Base-by-base conservation (phyloP, 768 basidiomycete genomes). In the Suillus lakei region DNA sequence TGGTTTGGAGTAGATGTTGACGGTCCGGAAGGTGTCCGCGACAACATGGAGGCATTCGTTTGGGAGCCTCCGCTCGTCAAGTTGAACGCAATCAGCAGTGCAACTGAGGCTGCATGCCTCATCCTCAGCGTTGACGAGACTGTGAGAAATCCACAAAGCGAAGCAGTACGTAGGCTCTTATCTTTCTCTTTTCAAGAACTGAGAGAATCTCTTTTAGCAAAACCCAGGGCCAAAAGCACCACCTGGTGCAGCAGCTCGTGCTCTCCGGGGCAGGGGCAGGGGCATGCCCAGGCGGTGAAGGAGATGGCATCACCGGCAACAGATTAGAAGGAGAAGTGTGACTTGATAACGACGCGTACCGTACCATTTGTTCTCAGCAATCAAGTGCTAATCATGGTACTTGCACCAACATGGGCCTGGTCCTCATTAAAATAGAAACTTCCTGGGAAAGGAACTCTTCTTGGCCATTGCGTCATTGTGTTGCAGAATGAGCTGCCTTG, bases 61-160 rank as follows among this genome's bases (percentile, higher is more conserved):
- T 99, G 98, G 97, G 98, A 99, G 75, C 97, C 98, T 18, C 91
- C 91, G 68, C 83, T 99, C 65, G 93, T 99, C 72, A 99, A 99
- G 81, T 80, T 89, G 54, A 99, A 99, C 73, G 98, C 98, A 28
- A 90, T 99, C 73, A 91, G 89, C 77, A 97, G 96, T 73, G 98
- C 98, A 6, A 85, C 93, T 12, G 98, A 99, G 79, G 98, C 98
- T 12, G 97, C 98, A 13, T 98, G 93, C 78, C 78, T 99, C 76
- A 95, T 99, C 70, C 80, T 99, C 64, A 96, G 93, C 69, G 93
- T 99, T 4, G 98, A 99, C 73, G 98, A 99, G 83, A 99, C 98
- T 6, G 96, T 99, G 34, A 85, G 92, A 68, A 97, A 95, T 74
- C 97, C 97, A 3, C 95, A 97, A 76, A 95, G 92, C 74, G 95